phyloP scores from a whole-genome alignment of 768 basidiomycete species.

The Kwoniella botswanensis region DNA sequence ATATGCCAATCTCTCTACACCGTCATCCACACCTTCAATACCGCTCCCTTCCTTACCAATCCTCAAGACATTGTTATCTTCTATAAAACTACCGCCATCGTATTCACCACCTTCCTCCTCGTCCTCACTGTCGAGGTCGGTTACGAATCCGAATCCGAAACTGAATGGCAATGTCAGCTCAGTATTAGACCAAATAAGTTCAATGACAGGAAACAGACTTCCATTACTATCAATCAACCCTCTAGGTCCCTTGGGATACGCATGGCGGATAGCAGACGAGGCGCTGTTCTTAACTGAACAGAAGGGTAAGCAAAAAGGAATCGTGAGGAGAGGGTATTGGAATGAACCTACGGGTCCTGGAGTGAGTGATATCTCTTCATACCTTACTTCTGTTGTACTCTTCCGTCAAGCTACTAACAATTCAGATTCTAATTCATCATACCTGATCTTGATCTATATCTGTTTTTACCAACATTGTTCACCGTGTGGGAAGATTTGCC shows the following conservation, averaged over 20 bases:
- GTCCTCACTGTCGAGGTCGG: slow-evolving; percentile 7
- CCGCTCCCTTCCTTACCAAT: slow-evolving; percentile 38
- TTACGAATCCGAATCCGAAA: neutral
- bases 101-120: slow-evolving; percentile 22
- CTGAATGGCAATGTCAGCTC: slow-evolving; percentile 5
- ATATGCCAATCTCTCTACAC: slow-evolving; percentile 40
- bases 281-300: slow-evolving; percentile 29
- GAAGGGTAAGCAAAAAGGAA: slow-evolving; percentile 6
- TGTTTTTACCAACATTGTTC: no score
- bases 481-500: no score
- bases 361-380: slow-evolving; percentile 25
- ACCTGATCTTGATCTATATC: no score
- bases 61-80: slow-evolving; percentile 18
- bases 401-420: neutral
- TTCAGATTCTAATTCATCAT: neutral
- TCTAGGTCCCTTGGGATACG: slow-evolving; percentile 41
- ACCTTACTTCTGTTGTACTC: neutral
- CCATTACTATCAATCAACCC: slow-evolving; percentile 40
- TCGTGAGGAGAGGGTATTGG: slow-evolving; percentile 33
- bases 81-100: slow-evolving; percentile 11
- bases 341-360: slow-evolving; percentile 46
- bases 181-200: slow-evolving; percentile 9
- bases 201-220: slow-evolving; percentile 18
- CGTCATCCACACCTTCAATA: slow-evolving; percentile 33
- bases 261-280: slow-evolving; percentile 45